Evolutionary conservation across 2,329 filamentous ascomycete species (phyloP).

Genomic region (Epichloe uncinata): DNA sequence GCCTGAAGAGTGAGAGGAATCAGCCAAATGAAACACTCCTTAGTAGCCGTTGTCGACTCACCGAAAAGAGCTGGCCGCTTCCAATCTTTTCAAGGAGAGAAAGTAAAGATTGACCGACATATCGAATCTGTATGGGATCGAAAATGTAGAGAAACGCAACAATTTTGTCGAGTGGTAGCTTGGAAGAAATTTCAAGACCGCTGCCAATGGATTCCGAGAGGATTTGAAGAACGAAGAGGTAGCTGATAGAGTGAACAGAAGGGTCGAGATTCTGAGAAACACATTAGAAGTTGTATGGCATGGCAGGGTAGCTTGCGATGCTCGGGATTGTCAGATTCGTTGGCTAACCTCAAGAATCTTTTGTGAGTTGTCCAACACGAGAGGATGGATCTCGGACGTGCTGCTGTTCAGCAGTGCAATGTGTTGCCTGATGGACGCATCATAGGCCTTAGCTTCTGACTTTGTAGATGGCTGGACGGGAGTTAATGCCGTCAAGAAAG

Average conservation of each 20-base stretch:
- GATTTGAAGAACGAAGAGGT: conserved; percentile 32
- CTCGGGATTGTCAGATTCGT: not conserved
- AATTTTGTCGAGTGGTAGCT: conserved; percentile 26
- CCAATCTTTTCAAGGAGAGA: conserved; percentile 29
- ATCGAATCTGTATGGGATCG: conserved; percentile 38
- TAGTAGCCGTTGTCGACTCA: conserved; percentile 15
- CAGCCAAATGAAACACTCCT: not conserved
- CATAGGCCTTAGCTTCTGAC: conserved; percentile 1
- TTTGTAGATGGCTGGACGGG: not conserved
- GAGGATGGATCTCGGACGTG: conserved; percentile 2
- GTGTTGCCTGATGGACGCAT: conserved; percentile 4
- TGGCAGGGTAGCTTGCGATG: not conserved
- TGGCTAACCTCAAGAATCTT: conserved; percentile 28
- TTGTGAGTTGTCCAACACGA: conserved; percentile 21
- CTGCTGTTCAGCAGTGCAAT: not conserved
- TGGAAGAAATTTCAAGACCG: conserved; percentile 18
- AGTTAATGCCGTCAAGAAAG: conserved; percentile 1
- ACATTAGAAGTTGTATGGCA: not conserved
- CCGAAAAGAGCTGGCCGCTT: conserved; percentile 27
- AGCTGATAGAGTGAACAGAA: conserved; percentile 36
- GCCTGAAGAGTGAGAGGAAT: conserved; percentile 21
- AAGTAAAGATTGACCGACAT: conserved; percentile 30
- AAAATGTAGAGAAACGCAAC: conserved; percentile 34
- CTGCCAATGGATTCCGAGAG: conserved; percentile 16
- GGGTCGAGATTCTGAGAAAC: conserved; percentile 32